Evolutionary conservation across 441 rosid genomes (phyloP), one percentile per base, ranked within the genome.

Genomic region (Flueggea neowawraea): DNA sequence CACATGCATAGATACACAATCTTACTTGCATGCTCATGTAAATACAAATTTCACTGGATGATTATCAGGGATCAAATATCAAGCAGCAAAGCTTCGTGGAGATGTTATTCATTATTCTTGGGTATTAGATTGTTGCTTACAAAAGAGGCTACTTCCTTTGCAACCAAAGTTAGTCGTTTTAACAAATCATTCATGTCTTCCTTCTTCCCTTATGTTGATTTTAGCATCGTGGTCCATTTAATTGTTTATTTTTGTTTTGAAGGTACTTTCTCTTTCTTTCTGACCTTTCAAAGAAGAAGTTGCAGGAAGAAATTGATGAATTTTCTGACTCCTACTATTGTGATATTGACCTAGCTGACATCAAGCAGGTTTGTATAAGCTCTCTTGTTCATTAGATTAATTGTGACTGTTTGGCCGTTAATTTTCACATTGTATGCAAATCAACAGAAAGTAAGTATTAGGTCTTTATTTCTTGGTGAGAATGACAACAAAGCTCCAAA

Each of bases 51-150:
- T 51, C 58, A 48, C 56, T 59, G 33, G 48, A 62, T 11, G 12
- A 61, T 36, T 14, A 16, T 52, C 90, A 95, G 99, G 99, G 58
- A 68, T 91, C 62, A 95, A 91, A 78, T 95, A 80, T 76, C 86
- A 89, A 71, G 99, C 89, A 45, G 96, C 98, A 73, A 89, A 86
- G 75, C 87, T 75, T 66, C 83, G 70, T 36, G 81, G 90, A 67
- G 99, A 95, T 78, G 71, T 95, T 60, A 86, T 95, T 75, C 88
- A 89, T 78, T 82, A 69, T 72, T 86, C 99, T 62, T 95, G 99
- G 99, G 64, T 89, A 65, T 64, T 89, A 68, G 98, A 88, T 74
- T 91, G 95, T 69, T 86, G 96, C 75, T 81, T 88, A 49, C 83
- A 78, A 64, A 88, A 84, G 73, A 82, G 68, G 66, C 89, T 85